Base-by-base conservation (phyloP, 169 alveolate species). In the Blepharisma undulans region DNA sequence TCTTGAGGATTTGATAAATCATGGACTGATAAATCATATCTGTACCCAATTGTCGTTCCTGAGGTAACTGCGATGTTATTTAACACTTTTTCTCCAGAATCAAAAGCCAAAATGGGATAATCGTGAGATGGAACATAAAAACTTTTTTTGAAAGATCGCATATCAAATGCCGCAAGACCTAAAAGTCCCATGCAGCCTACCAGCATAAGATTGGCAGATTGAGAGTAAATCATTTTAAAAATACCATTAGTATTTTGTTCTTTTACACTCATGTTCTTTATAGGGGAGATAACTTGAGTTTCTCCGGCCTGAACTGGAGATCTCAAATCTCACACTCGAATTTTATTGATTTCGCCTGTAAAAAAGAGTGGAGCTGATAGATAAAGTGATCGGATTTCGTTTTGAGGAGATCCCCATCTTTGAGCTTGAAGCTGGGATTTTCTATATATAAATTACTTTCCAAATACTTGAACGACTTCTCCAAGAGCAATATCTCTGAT, bases 321-420 rank as follows among this genome's bases (percentile, higher is more conserved):
- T 88, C 96, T 93, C 59, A 92, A n/a, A 81, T 93, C 96, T 93
- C 96, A 93, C 1, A 93, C 71, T 36, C 92, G 48, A 59, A 93
- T 74, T 90, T 93, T 88, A 59, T 93, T 91, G 30, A 81, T 82
- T 33, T 91, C 94, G 34, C 95, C 93, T 6, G 93, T 86, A 12
- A 93, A 87, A 30, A 93, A 33, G 90, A 91, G 36, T 85, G 22
- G 18, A 61, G 84, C 27, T 2, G 21, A 0, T 16, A 33, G 72
- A 74, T 59, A n/a, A 16, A 87, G 18, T 4, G 80, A 87, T 21
- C 79, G 59, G 21, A 72, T 72, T 34, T 29, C 90, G 48, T 82
- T 30, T 5, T 48, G 66, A 48, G 66, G 66, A 48, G 66, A 36
- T 10, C 34, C 34, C 32, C 81, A 27, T 29, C 34, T 76, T 27